Conservation (phyloP, 2,329 filamentous ascomycete species). For the Fusarium piperis region DNA sequence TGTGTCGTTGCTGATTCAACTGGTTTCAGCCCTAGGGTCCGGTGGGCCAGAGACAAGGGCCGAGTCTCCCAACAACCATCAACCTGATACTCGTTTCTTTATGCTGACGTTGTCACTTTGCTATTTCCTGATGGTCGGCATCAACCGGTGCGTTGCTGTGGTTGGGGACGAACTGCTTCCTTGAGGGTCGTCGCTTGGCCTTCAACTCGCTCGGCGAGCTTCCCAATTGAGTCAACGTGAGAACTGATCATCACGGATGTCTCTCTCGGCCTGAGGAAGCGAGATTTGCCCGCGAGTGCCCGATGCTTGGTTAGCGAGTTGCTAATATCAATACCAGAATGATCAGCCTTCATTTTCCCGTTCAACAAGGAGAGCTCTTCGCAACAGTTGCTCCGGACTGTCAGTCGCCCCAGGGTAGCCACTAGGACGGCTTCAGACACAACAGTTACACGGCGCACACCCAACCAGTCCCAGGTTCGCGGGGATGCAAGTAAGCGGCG, state of each 20-base stretch:
- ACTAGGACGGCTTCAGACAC: conserved; percentile 2
- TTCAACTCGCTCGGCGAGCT: not conserved
- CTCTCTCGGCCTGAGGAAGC: not conserved
- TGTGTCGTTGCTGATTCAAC: conserved; percentile 20
- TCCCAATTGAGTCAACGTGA: not conserved
- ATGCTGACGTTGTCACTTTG: not conserved
- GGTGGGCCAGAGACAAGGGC: conserved; percentile 3
- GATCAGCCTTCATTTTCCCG: not conserved
- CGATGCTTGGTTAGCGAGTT: not conserved
- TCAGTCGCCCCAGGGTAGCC: conserved; percentile 29
- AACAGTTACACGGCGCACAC: conserved; percentile 12
- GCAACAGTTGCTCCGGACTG: not conserved
- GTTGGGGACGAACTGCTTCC: not conserved
- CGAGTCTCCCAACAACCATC: conserved; percentile 1
- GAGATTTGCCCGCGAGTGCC: not conserved
- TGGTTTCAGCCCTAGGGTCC: conserved; percentile 1
- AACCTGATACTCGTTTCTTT: not conserved
- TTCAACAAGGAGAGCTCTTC: not conserved
- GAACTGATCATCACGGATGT: not conserved
- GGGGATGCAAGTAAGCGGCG: conserved; percentile 21
- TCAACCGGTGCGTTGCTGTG: not conserved
- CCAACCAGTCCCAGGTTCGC: conserved; percentile 18
- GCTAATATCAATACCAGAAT: not conserved
- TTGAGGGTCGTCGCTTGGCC: not conserved
- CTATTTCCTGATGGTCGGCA: conserved; percentile 11